Conservation (phyloP, 495 filamentous ascomycete genomes). For the Chaetomidium leptoderma region DNA sequence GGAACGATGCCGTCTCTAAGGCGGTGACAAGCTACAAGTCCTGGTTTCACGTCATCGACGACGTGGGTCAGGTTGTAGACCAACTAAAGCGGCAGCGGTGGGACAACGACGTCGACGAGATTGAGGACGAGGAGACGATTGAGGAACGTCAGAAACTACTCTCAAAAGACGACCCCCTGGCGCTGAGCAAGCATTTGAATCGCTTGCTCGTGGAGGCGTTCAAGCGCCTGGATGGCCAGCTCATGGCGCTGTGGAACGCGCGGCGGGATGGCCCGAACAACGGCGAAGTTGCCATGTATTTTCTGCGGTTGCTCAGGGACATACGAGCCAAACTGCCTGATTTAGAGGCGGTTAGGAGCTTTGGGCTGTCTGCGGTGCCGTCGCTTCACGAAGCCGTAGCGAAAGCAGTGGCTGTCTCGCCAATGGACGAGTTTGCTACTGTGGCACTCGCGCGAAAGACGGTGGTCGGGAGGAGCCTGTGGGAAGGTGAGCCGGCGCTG, state of each 20-base stretch:
- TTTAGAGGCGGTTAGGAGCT: slow-evolving; percentile 37
- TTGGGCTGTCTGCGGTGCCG: slow-evolving; percentile 51
- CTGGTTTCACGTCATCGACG: slow-evolving; percentile 64
- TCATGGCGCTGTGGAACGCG: slow-evolving; percentile 46
- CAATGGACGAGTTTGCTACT: slow-evolving; percentile 42
- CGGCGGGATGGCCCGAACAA: slow-evolving; percentile 42
- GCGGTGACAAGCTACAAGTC: slow-evolving; percentile 57
- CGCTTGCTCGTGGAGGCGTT: slow-evolving; percentile 56
- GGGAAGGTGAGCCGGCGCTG: slow-evolving; percentile 71
- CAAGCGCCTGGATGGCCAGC: slow-evolving; percentile 50
- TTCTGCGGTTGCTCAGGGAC: slow-evolving; percentile 74
- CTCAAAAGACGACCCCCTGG: slow-evolving; percentile 66
- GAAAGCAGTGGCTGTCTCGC: slow-evolving; percentile 28
- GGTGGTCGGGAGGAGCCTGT: slow-evolving; percentile 55
- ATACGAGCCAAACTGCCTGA: slow-evolving; percentile 62
- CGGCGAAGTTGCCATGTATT: slow-evolving; percentile 59
- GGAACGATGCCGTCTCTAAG: slow-evolving; percentile 58
- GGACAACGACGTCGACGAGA: slow-evolving; percentile 71
- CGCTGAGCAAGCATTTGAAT: slow-evolving; percentile 58
- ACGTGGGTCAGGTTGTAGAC: slow-evolving; percentile 57
- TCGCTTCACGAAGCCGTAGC: slow-evolving; percentile 56
- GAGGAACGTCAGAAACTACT: slow-evolving; percentile 61
- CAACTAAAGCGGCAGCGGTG: slow-evolving; percentile 64
- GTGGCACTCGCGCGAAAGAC: slow-evolving; percentile 37
- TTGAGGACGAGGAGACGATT: slow-evolving; percentile 68